Percentiles rank a stretch among this genome's conserved stretches.
Conservation (phyloP, 1,284 basidiomycete genomes). For the Hemileia vastatrix region DNA sequence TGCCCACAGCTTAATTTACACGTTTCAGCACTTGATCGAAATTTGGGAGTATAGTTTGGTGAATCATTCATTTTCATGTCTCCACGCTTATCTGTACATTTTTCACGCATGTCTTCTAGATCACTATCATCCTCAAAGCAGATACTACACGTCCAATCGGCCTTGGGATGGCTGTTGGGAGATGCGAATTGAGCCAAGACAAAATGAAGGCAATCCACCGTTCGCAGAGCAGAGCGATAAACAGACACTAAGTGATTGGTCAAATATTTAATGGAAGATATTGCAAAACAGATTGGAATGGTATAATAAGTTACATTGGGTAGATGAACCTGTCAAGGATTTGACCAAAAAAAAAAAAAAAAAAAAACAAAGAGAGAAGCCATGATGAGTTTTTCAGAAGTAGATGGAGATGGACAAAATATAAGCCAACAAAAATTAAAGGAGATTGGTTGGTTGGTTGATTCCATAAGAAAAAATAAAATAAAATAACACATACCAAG, state of each 20-base stretch:
- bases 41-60: too few species aligned
- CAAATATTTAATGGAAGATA: constrained; percentile 12
- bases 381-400: background rate
- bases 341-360: background rate
- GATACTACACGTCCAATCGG: constrained; percentile 21
- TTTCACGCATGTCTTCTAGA: background rate
- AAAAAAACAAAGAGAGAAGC: background rate
- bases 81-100: background rate
- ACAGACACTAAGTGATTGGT: background rate
- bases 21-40: background rate
- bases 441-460: too few species aligned
- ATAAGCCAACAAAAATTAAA: too few species aligned
- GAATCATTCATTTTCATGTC: too few species aligned
- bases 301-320: constrained; percentile 16
- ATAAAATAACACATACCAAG: constrained; percentile 8
- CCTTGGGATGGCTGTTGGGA: background rate
- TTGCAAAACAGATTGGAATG: constrained; percentile 8
- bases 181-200: constrained; percentile 6
- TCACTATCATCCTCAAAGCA: constrained; percentile 14
- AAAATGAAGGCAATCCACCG: constrained; percentile 7
- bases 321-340: constrained; percentile 12
- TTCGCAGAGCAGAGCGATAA: constrained; percentile 2
- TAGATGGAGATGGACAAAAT: background rate
- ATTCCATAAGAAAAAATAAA: background rate
- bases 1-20: constrained; percentile 14